Percentiles rank a stretch among this genome's conserved stretches.
Evolutionary conservation across 495 filamentous ascomycete genomes (phyloP).

Genomic region (Talaromyces proteolyticus): DNA sequence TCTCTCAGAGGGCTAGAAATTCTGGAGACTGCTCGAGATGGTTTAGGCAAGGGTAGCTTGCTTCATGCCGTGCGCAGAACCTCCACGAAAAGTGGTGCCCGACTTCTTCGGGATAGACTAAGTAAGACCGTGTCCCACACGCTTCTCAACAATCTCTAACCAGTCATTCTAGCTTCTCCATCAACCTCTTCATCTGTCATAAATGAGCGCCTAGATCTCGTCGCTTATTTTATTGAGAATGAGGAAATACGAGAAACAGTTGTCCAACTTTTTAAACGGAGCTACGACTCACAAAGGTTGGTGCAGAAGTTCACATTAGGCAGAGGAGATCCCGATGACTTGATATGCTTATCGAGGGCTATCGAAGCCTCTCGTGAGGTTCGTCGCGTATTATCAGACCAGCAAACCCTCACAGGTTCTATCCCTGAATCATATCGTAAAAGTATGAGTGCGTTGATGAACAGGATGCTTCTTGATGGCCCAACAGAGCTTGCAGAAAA

Average conservation of each 20-base stretch:
- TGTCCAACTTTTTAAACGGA: conserved; percentile 60
- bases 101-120: conserved; percentile 77
- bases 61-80: conserved; percentile 85
- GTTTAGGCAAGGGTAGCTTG: conserved; percentile 69
- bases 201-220: conserved; percentile 74
- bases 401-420: neutral
- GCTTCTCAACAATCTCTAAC: no score
- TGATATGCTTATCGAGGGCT: conserved; percentile 75
- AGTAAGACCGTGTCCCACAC: conserved; percentile 44
- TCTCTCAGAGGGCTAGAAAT: conserved; percentile 89
- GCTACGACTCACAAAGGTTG: conserved; percentile 80
- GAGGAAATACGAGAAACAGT: conserved; percentile 61
- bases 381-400: conserved; percentile 34
- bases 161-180: conserved; percentile 53
- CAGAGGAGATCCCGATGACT: conserved; percentile 88
- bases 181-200: conserved; percentile 80
- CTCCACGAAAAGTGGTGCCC: conserved; percentile 81
- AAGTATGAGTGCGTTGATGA: conserved; percentile 48
- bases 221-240: conserved; percentile 62
- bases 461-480: conserved; percentile 60
- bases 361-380: conserved; percentile 74
- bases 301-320: conserved; percentile 91
- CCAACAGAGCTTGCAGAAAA: conserved; percentile 61
- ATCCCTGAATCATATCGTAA: conserved; percentile 15
- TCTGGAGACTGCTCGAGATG: conserved; percentile 72